Evolutionary conservation across 495 filamentous ascomycete species (phyloP), one percentile per base, ranked within the genome.

Genomic region (Penicillium waksmanii): DNA sequence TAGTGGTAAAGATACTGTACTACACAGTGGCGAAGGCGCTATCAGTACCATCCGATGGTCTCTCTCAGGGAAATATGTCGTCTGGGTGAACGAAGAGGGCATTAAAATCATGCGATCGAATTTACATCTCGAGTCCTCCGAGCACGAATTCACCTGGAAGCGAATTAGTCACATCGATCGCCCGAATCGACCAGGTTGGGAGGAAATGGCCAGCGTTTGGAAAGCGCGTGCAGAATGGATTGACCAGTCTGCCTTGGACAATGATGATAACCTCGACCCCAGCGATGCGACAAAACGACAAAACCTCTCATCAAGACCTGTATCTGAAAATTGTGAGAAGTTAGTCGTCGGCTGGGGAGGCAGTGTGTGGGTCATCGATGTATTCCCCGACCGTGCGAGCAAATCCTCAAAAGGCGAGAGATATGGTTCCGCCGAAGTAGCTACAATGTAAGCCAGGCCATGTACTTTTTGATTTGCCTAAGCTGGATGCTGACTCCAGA

Each of bases 71-170:
- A 90, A 89, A 76, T 97, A 90, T 69, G 89, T 98, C 3, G 89
- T 85, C 0, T 98, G 95, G 95, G 81, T 95, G 21, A 98, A 97
- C 65, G 95, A 98, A 72, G 88, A 94, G 64, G 95, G 95, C 1
- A 93, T 97, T 66, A 97, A 96, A 71, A 92, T 98, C 50, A 98
- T 98, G 95, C 84, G 95, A 46, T 91, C 90, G 4, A 93, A 93
- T 67, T 72, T 97, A 23, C 84, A 92, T 55, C 80, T 97, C 4
- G 91, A 95, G 15, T 86, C 80, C 36, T 83, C 83, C 6, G 90
- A 96, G 59, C 73, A 81, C 3, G 94, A 96, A 15, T 85, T 87
- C 62, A 90, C 93, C 19, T 98, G 95, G 95, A 97, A 95, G 71
- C 84, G 95, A n/a, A 89, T 98, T 60, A 92, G 90, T 27, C 95